phyloP scores from a whole-genome alignment of 2,329 filamentous ascomycete species.

The Paecilomyces variotii region DNA sequence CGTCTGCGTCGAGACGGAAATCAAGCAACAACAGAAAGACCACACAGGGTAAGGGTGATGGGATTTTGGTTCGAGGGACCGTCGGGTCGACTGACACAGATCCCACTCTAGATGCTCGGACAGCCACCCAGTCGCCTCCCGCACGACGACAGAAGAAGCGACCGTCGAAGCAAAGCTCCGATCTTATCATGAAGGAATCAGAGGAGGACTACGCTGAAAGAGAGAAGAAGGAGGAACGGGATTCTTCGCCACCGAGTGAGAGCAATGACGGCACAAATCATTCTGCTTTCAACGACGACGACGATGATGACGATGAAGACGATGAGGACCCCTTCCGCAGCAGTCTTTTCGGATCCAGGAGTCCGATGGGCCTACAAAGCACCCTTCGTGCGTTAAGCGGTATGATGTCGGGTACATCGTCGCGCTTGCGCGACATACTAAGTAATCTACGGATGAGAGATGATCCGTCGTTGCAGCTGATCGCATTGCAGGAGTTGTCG shows the following conservation, averaged over 20 bases:
- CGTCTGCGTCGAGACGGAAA: conserved; percentile 63
- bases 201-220: conserved; percentile 45
- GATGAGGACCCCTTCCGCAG: conserved; percentile 47
- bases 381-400: conserved; percentile 81
- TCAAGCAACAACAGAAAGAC: conserved; percentile 63
- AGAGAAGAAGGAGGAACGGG: conserved; percentile 42
- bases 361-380: conserved; percentile 61
- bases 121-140: conserved; percentile 25
- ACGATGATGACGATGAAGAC: conserved; percentile 53
- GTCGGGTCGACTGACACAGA: conserved; percentile 10
- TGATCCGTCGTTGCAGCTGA: conserved; percentile 77
- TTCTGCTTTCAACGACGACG: conserved; percentile 46
- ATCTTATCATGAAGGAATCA: conserved; percentile 63
- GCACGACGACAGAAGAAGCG: conserved; percentile 47
- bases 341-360: conserved; percentile 57
- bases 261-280: conserved; percentile 55
- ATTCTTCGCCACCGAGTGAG: conserved; percentile 53
- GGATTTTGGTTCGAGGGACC: background rate
- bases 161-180: conserved; percentile 49
- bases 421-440: conserved; percentile 69
- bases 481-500: conserved; percentile 86
- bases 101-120: conserved; percentile 22
- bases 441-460: conserved; percentile 72
- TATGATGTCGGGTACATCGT: conserved; percentile 80
- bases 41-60: conserved; percentile 38